Base-by-base conservation (phyloP, 2,329 filamentous ascomycete species). In the Ophiostoma ips region DNA sequence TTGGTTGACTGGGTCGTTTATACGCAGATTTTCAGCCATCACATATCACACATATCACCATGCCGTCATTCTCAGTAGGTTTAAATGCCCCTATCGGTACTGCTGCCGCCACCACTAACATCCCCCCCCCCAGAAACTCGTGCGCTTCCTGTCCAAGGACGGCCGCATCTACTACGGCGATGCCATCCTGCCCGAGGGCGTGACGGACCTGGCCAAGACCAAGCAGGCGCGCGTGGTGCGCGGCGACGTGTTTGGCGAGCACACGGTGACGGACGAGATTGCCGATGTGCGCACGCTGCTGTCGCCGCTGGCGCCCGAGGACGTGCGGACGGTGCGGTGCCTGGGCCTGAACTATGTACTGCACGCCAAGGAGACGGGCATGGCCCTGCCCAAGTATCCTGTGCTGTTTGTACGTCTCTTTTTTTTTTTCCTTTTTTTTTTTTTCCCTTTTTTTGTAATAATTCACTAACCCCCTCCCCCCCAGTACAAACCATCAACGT, bases 131-230 rank as follows among this genome's bases (percentile, higher is more conserved):
- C 59, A 86, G 79, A 77, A 81, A 59, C 79, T 88, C 36, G 69
- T 88, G 57, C 80, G 84, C 49, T 88, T 87, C 66, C 73, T 86
- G 9, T 79, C 82, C 58, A 77, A 74, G 58, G 80, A 87, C 59
- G 83, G 83, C 61, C 71, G 71, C 50, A 73, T 76, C 34, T 83
- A 85, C 64, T 85, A 86, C 56, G 84, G 84, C 57, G 82, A 88
- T 65, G 83, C 84, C 53, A 77, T 87, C 50, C 72, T 87, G 18
- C 79, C 81, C 3, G 49, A 64, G 1, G 79, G 78, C 18, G 66
- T 73, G 36, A 75, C 63, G 46, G 79, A 86, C 58, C 72, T 85
- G 55, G 67, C 75, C 53, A 73, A 78, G 64, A 72, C 75, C 2
- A 76, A 68, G 46, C 71, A 75, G 57, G 83, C 83, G 19, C 74